Conservation (phyloP, 2,329 filamentous ascomycete species). For the Fusarium luffae region DNA sequence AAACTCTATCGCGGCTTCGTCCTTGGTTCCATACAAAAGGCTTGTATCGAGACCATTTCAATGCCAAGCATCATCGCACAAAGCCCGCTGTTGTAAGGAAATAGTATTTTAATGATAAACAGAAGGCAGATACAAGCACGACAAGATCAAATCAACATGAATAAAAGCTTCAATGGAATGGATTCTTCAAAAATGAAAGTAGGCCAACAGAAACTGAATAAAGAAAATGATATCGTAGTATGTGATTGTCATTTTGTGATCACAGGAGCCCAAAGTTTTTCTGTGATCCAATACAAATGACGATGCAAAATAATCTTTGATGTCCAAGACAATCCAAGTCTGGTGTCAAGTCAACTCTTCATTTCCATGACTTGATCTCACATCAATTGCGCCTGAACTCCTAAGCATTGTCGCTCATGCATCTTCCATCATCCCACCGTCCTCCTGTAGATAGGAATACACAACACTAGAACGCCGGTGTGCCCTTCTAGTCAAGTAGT, state of each 20-base stretch:
- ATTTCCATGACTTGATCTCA: conserved; percentile 13
- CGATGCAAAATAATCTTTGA: conserved; percentile 15
- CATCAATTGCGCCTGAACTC: conserved; percentile 43
- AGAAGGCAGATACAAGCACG: not conserved
- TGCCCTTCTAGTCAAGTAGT: conserved; percentile 22
- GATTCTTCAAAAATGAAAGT: conserved; percentile 14
- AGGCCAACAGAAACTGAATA: conserved; percentile 17
- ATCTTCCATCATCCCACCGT: conserved; percentile 27
- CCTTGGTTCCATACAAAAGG: not conserved
- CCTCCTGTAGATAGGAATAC: conserved; percentile 41
- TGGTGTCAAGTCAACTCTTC: conserved; percentile 6
- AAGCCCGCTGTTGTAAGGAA: not conserved
- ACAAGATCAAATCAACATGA: not conserved
- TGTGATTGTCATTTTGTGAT: conserved; percentile 24
- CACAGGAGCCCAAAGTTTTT: conserved; percentile 18
- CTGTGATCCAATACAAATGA: conserved; percentile 17
- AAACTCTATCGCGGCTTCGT: not conserved
- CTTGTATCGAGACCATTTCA: not conserved
- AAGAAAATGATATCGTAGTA: conserved; percentile 21
- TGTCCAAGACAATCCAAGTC: conserved; percentile 21
- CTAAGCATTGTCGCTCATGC: conserved; percentile 39
- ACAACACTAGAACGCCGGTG: conserved; percentile 41
- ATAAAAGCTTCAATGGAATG: not conserved
- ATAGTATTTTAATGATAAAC: not conserved
- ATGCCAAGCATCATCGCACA: not conserved